Percentiles rank a stretch among this genome's conserved stretches.
Evolutionary conservation across 202 grass and related monocot genomes (phyloP).

Genomic region (Digitaria exilis): DNA sequence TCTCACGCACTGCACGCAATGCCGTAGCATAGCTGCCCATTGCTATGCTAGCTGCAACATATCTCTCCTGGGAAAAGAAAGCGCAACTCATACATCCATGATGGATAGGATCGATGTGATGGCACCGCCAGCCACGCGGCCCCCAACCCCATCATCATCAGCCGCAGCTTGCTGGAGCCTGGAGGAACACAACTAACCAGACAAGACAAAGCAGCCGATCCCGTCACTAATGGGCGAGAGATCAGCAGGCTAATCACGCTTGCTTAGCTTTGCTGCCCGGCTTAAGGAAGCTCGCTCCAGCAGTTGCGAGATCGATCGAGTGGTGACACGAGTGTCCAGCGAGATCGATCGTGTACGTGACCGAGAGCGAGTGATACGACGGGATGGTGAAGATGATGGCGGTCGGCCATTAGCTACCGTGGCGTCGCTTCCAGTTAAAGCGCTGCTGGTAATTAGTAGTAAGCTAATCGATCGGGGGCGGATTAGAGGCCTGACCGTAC

Average conservation of each 20-base stretch:
- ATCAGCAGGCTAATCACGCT: not conserved
- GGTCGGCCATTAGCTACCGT: not conserved
- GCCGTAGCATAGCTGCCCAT: not conserved
- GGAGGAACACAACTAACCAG: not conserved
- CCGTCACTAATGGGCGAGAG: not conserved
- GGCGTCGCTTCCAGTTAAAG: conserved; percentile 29
- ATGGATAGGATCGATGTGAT: too few species aligned
- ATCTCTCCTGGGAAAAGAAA: conserved; percentile 17
- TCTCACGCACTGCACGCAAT: too few species aligned
- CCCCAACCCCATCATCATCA: not conserved
- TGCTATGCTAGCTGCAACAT: conserved; percentile 17
- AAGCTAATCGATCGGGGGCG: conserved; percentile 13
- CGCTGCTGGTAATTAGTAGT: too few species aligned
- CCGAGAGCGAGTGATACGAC: not conserved
- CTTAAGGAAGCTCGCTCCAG: not conserved
- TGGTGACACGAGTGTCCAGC: too few species aligned
- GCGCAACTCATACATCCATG: not conserved
- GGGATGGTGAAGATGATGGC: not conserved
- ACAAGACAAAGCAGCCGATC: too few species aligned
- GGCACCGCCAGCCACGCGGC: too few species aligned
- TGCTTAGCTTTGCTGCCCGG: not conserved
- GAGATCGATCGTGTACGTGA: too few species aligned
- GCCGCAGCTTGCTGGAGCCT: not conserved
- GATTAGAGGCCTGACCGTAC: conserved; percentile 12
- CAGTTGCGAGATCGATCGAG: too few species aligned